phyloP scores from a whole-genome alignment of 768 basidiomycete genomes.

The Glaciozyma antarctica region DNA sequence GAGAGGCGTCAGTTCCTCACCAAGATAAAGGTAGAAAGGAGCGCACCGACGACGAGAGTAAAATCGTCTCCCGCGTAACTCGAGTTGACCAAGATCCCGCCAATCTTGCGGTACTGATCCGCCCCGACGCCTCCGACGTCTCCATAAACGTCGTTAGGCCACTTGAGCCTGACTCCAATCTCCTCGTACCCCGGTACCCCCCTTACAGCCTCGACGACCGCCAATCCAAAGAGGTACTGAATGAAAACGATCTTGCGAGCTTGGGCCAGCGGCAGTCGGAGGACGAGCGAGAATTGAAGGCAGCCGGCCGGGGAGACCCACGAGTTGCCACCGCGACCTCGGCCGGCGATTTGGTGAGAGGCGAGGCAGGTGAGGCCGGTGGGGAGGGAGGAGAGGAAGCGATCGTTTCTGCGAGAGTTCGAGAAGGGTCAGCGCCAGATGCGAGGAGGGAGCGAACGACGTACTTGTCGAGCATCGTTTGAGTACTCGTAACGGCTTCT shows the following conservation, averaged over 20 bases:
- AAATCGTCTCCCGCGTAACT: constrained; percentile 63
- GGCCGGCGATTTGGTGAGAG: constrained; percentile 72
- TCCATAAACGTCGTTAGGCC: constrained; percentile 95
- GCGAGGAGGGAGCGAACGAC: constrained; percentile 41
- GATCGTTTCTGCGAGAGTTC: constrained; percentile 58
- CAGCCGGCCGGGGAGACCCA: constrained; percentile 92
- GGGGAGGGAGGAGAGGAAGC: constrained; percentile 58
- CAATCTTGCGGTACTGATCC: constrained; percentile 59
- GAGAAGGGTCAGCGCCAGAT: neutral
- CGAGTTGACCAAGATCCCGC: constrained; percentile 84
- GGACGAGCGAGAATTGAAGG: constrained; percentile 68
- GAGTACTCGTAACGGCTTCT: constrained; percentile 85
- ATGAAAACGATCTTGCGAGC: constrained; percentile 71
- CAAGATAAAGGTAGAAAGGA: neutral
- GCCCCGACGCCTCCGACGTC: constrained; percentile 41
- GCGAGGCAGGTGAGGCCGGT: constrained; percentile 73
- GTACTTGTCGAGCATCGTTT: constrained; percentile 86
- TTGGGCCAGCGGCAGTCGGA: constrained; percentile 53
- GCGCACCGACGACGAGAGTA: constrained; percentile 70
- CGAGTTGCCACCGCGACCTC: constrained; percentile 76
- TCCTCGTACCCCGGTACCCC: constrained; percentile 49
- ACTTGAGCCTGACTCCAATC: constrained; percentile 66
- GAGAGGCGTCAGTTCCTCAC: neutral
- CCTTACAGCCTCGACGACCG: constrained; percentile 63
- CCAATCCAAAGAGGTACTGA: constrained; percentile 84